These are phyloP conservation scores for Naganishia friedmannii DNA, from an alignment of 768 basidiomycete genomes.

Conservation along the genomic window DNA sequence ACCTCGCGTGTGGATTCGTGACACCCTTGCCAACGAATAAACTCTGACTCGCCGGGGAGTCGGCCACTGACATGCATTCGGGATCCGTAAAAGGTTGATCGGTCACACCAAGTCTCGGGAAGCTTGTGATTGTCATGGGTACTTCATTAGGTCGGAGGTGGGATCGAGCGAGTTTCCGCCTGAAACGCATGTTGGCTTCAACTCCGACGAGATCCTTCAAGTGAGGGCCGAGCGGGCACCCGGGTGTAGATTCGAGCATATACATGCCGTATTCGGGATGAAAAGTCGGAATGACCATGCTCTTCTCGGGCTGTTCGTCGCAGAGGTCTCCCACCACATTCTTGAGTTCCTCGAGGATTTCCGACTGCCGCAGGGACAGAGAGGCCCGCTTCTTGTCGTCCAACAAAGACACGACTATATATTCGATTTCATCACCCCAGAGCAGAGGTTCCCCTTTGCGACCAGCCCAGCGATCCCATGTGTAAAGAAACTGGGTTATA, in stretches of 20 bases:
- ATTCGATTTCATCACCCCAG: slow-evolving; percentile 99
- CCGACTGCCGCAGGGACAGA: slow-evolving; percentile 88
- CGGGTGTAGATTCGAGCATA: slow-evolving; percentile 98
- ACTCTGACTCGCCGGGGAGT: slow-evolving; percentile 83
- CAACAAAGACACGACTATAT: slow-evolving; percentile 88
- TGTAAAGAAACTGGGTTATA: slow-evolving; percentile 89
- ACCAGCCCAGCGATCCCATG: slow-evolving; percentile 77
- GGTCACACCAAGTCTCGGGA: slow-evolving; percentile 81
- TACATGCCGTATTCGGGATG: slow-evolving; percentile 98
- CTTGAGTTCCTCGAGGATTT: slow-evolving; percentile 78
- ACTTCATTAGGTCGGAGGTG: slow-evolving; percentile 81
- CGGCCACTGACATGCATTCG: slow-evolving; percentile 62
- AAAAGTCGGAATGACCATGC: slow-evolving; percentile 77
- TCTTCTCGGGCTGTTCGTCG: slow-evolving; percentile 56
- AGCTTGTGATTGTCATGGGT: slow-evolving; percentile 91
- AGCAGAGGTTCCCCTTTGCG: slow-evolving; percentile 83
- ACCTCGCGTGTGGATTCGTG: slow-evolving; percentile 94
- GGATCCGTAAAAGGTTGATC: slow-evolving; percentile 84
- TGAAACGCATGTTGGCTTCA: slow-evolving; percentile 92
- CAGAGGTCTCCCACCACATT: slow-evolving; percentile 65
- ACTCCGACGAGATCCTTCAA: slow-evolving; percentile 82
- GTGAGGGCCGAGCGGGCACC: slow-evolving; percentile 85
- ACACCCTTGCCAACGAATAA: slow-evolving; percentile 92
- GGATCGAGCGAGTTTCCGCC: slow-evolving; percentile 77
- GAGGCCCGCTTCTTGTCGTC: slow-evolving; percentile 72